Base-by-base conservation (phyloP, 1,139 yeast genomes). In the Suhomyces guaymorum region DNA sequence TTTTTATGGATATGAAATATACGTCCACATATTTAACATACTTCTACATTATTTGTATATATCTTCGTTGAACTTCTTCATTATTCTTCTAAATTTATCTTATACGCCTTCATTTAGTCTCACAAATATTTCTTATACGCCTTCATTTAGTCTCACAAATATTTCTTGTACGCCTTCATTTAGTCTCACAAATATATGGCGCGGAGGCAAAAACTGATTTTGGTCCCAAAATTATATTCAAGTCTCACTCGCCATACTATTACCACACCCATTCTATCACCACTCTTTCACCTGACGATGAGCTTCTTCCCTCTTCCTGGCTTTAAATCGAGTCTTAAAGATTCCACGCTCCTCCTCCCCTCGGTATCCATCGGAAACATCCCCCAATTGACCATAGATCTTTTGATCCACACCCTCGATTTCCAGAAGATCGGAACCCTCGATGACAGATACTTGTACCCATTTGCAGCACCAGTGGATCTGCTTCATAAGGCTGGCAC, bases 361-460 rank as follows among this genome's bases (percentile, higher is more conserved):
- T 63, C 90, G 1, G 85, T 92, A 0, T 80, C 96, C 3, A 75
- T 88, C 12, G 97, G 95, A 5, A 92, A 90, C 53, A 84, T 89
- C 3, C 95, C 97, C 0, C 98, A 92, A 57, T 65, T 90, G 35
- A 64, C 94, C 0, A 62, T 78, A 5, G 97, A 90, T 57, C 66
- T 90, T 24, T 61, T 92, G 25, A 64, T 89, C 12, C 85, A 83
- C 49, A 80, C 84, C 2, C 63, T 73, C 22, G 68, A 66, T 2
- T 74, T 83, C 38, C 44, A 60, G 34, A 73, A 72, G 30, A 65
- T 82, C 5, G 78, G 76, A 4, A 56, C 73, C 14, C 59, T 89
- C 21, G 82, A 83, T 50, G 80, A 78, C 33, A 57, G 65, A 4
- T 77, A 70, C 48, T 58, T 89, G 15, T 86, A 85, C 50, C 96